These are phyloP conservation scores for Carex parvula DNA, from an alignment of 176 grass and related monocot genomes.

Conservation along the genomic window DNA sequence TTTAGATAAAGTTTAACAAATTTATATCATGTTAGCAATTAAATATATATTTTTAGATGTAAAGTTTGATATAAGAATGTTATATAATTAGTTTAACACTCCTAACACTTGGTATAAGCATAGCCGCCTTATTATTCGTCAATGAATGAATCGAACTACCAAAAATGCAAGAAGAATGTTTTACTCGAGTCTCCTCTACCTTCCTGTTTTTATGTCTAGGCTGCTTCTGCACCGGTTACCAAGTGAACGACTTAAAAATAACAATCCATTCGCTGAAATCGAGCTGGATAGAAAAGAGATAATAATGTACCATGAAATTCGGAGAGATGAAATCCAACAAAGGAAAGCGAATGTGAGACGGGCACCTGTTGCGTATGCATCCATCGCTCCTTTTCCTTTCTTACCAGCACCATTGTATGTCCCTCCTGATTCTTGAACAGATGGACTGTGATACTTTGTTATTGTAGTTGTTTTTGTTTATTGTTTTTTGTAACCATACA, in stretches of 20 bases:
- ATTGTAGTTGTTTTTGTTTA: neutral
- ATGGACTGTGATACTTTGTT: constrained; percentile 16
- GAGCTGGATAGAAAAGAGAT: constrained; percentile 38
- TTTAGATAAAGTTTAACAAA: too few relatives aligned
- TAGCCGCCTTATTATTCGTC: constrained; percentile 62
- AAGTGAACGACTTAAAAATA: constrained; percentile 35
- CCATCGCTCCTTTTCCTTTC: constrained; percentile 83
- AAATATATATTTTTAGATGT: too few relatives aligned
- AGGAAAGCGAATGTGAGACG: constrained; percentile 21
- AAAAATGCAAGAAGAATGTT: constrained; percentile 94
- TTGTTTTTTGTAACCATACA: neutral
- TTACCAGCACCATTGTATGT: constrained; percentile 66
- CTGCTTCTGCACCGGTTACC: constrained; percentile 70
- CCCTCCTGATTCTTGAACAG: constrained; percentile 37
- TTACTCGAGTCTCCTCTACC: constrained; percentile 83
- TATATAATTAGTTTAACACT: too few relatives aligned
- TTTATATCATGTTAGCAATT: too few relatives aligned
- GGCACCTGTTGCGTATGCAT: constrained; percentile 81
- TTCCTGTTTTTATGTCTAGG: constrained; percentile 88
- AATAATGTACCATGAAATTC: constrained; percentile 19
- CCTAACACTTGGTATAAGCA: constrained; percentile 54
- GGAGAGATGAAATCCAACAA: constrained; percentile 27
- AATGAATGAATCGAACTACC: constrained; percentile 43
- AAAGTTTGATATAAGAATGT: too few relatives aligned
- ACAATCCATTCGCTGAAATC: constrained; percentile 18